A percentile compares a stretch with the other conserved stretches of the same genome.
phyloP scores from a whole-genome alignment of 176 grass and related monocot genomes.

The Metroxylon sagu region DNA sequence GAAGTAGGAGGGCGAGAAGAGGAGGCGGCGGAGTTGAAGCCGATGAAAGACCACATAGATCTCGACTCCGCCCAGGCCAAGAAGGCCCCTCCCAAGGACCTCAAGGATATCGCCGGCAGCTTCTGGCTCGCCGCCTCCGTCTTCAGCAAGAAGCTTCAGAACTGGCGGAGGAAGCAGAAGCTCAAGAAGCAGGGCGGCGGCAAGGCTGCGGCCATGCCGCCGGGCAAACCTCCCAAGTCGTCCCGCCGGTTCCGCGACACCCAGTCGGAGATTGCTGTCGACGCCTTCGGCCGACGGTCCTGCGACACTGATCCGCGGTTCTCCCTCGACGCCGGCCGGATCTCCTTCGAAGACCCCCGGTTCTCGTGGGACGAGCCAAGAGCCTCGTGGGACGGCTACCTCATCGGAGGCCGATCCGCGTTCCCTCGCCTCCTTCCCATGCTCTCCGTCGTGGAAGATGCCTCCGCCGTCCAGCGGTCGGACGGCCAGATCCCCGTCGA shows the following conservation, averaged over 20 bases:
- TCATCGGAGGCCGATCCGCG: slow-evolving; percentile 11
- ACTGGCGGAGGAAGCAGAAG: slow-evolving; percentile 71
- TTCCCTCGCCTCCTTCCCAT: slow-evolving; percentile 28
- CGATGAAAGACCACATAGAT: slow-evolving; percentile 50
- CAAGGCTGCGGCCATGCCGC: slow-evolving; percentile 19
- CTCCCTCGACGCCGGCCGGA: slow-evolving; percentile 30
- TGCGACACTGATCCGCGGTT: slow-evolving; percentile 35
- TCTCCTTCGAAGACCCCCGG: slow-evolving; percentile 31
- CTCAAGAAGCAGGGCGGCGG: slow-evolving; percentile 36
- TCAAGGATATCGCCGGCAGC: slow-evolving; percentile 25
- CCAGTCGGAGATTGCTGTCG: slow-evolving; percentile 26
- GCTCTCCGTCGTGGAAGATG: slow-evolving; percentile 37
- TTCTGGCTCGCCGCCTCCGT: slow-evolving; percentile 31
- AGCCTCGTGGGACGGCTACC: slow-evolving; percentile 49
- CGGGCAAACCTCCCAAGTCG: slow-evolving; percentile 10
- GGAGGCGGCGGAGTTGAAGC: slow-evolving; percentile 4
- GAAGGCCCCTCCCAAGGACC: slow-evolving; percentile 16
- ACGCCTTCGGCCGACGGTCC: slow-evolving; percentile 23
- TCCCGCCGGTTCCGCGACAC: slow-evolving; percentile 27
- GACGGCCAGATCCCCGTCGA: slow-evolving; percentile 69
- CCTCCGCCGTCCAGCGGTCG: slow-evolving; percentile 23
- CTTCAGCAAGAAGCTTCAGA: slow-evolving; percentile 57
- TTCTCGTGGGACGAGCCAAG: slow-evolving; percentile 39
- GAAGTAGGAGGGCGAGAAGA: background rate
- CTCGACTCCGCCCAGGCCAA: slow-evolving; percentile 26